Percentiles rank a stretch among this genome's conserved stretches.
Evolutionary conservation across 2,329 filamentous ascomycete species (phyloP).

Genomic region (Sclerotinia trifoliorum): DNA sequence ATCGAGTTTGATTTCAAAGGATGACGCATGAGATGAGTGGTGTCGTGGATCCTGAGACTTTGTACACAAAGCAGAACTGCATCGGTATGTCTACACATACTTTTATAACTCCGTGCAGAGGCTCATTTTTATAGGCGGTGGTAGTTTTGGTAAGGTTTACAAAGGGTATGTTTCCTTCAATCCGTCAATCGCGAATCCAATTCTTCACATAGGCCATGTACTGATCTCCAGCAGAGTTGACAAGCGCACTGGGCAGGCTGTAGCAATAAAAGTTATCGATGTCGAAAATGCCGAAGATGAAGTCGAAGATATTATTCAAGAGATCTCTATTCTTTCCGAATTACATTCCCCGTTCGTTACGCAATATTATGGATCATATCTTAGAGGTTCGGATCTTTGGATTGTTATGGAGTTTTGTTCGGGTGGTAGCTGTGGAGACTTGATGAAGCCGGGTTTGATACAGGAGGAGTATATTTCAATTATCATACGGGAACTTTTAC

Average conservation of each 20-base stretch:
- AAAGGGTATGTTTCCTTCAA: conserved; percentile 67
- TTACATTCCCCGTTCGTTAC: conserved; percentile 95
- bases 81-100: conserved; percentile 59
- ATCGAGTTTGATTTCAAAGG: conserved; percentile 21
- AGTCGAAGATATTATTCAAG: conserved; percentile 98
- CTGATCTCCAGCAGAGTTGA: conserved; percentile 64
- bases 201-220: neutral
- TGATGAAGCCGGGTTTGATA: conserved; percentile 91
- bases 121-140: conserved; percentile 64
- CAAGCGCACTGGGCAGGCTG: conserved; percentile 86
- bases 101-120: conserved; percentile 22
- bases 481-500: conserved; percentile 83
- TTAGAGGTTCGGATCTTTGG: conserved; percentile 95
- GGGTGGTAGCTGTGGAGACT: conserved; percentile 90
- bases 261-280: conserved; percentile 98
- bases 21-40: conserved; percentile 45
- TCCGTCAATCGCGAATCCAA: conserved; percentile 14
- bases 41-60: conserved; percentile 76
- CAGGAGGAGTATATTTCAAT: conserved; percentile 97
- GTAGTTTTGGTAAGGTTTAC: conserved; percentile 98
- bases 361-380: conserved; percentile 95
- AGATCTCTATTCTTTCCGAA: conserved; percentile 95
- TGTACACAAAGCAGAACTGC: conserved; percentile 92
- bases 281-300: conserved; percentile 99
- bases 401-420: conserved; percentile 99